These are phyloP conservation scores for Penicillium sp. DNA, from an alignment of 2,329 filamentous ascomycete species.

Conservation along the genomic window DNA sequence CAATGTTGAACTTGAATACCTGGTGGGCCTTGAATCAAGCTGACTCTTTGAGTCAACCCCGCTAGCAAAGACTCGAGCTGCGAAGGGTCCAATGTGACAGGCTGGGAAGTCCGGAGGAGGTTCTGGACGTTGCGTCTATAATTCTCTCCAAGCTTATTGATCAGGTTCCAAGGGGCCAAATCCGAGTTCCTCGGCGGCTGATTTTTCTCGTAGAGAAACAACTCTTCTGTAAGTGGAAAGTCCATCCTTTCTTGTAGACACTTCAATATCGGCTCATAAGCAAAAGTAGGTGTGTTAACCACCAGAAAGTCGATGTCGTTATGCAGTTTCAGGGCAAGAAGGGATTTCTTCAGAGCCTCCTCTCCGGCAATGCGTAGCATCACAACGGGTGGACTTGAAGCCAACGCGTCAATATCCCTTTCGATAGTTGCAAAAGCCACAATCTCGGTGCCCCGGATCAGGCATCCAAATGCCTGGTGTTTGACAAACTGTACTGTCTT, in stretches of 20 bases:
- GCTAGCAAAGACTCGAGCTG: constrained; percentile 60
- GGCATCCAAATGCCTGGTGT: constrained; percentile 62
- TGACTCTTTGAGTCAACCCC: constrained; percentile 56
- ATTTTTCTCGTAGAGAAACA: constrained; percentile 46
- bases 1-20: constrained; percentile 45
- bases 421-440: constrained; percentile 63
- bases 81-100: constrained; percentile 51
- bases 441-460: constrained; percentile 55
- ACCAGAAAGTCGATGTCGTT: constrained; percentile 53
- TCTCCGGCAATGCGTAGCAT: constrained; percentile 55
- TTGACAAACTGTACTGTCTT: constrained; percentile 56
- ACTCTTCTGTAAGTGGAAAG: constrained; percentile 56
- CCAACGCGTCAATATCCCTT: constrained; percentile 52
- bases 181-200: constrained; percentile 8
- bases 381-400: constrained; percentile 46
- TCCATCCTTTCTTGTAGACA: constrained; percentile 59
- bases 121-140: constrained; percentile 31
- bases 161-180: constrained; percentile 11
- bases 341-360: constrained; percentile 47
- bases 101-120: constrained; percentile 30
- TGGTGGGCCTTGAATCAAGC: constrained; percentile 71
- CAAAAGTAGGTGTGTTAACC: constrained; percentile 67
- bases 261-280: constrained; percentile 66
- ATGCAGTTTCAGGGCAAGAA: constrained; percentile 47
- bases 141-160: constrained; percentile 17